Percentiles rank a stretch among this genome's conserved stretches.
phyloP scores from a whole-genome alignment of 164 flowering plant genomes.

The Akebia trifoliata region DNA sequence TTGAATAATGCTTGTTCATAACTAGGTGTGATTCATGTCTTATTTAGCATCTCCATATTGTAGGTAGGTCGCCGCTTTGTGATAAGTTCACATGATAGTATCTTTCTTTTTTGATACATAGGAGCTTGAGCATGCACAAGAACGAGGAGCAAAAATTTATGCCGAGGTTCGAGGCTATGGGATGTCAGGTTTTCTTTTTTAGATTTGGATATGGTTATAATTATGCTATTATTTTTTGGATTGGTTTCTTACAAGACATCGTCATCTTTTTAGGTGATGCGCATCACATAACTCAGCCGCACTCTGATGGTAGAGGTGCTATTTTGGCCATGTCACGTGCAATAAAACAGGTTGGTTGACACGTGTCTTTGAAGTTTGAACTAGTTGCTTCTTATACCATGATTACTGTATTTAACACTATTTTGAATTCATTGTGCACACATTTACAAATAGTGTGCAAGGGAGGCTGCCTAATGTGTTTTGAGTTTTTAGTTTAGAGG shows the following conservation, averaged over 20 bases:
- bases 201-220: conserved; percentile 4
- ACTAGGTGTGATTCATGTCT: not conserved
- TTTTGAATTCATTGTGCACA: not conserved
- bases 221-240: conserved; percentile 2
- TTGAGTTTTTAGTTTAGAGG: no score
- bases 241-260: conserved; percentile 8
- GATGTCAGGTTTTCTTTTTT: conserved; percentile 79
- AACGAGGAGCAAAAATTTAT: conserved; percentile 84
- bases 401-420: not conserved
- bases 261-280: conserved; percentile 74
- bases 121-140: conserved; percentile 87
- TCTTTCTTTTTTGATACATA: conserved; percentile 18
- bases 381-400: not conserved
- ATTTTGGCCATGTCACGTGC: conserved; percentile 87
- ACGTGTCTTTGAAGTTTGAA: conserved; percentile 7
- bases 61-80: no score
- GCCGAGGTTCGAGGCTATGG: conserved; percentile 97
- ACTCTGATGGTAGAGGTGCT: conserved; percentile 83
- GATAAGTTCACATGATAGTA: not conserved
- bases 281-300: conserved; percentile 93
- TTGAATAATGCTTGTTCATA: not conserved
- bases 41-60: not conserved
- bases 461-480: not conserved
- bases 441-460: not conserved
- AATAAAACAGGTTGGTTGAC: conserved; percentile 55